Evolutionary conservation across 2,329 filamentous ascomycete species (phyloP).

Genomic region (Xylaria sp.): DNA sequence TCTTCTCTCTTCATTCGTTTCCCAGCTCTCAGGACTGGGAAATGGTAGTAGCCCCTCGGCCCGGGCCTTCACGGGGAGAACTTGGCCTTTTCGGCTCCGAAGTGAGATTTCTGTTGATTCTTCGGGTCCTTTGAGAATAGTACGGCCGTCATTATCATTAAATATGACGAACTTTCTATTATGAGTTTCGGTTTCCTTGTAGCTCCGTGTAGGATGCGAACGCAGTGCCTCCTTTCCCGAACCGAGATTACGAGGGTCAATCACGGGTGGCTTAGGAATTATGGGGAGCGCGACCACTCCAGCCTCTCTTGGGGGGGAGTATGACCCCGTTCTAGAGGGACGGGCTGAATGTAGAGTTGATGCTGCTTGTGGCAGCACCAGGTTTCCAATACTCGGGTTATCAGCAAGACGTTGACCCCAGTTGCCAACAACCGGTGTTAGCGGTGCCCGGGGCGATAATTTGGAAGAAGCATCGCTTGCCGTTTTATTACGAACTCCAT

Average conservation of each 20-base stretch:
- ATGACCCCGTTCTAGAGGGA: background rate
- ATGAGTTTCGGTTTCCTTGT: slow-evolving; percentile 4
- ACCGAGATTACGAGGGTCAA: slow-evolving; percentile 36
- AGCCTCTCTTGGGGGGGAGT: background rate
- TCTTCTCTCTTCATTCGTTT: slow-evolving; percentile 13
- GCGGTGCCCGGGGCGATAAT: background rate
- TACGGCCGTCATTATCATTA: background rate
- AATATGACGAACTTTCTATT: slow-evolving; percentile 13
- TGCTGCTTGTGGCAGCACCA: background rate
- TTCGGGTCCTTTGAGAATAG: background rate
- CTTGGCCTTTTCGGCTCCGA: slow-evolving; percentile 32
- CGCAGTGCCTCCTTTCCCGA: slow-evolving; percentile 38
- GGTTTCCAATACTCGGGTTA: background rate
- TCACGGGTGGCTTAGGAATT: slow-evolving; percentile 7
- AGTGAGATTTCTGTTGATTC: slow-evolving; percentile 4
- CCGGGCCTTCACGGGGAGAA: slow-evolving; percentile 6
- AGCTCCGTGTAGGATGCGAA: slow-evolving; percentile 39
- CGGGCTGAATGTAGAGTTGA: background rate
- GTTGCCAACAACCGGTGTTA: slow-evolving; percentile 4
- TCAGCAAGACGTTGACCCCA: slow-evolving; percentile 10
- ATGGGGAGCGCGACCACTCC: background rate
- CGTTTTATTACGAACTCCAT: background rate
- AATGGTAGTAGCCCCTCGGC: slow-evolving; percentile 31
- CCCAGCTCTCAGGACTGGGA: slow-evolving; percentile 26
- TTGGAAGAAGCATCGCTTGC: background rate